Conservation (phyloP, 1,284 basidiomycete species). For the Albatrellus sp. region DNA sequence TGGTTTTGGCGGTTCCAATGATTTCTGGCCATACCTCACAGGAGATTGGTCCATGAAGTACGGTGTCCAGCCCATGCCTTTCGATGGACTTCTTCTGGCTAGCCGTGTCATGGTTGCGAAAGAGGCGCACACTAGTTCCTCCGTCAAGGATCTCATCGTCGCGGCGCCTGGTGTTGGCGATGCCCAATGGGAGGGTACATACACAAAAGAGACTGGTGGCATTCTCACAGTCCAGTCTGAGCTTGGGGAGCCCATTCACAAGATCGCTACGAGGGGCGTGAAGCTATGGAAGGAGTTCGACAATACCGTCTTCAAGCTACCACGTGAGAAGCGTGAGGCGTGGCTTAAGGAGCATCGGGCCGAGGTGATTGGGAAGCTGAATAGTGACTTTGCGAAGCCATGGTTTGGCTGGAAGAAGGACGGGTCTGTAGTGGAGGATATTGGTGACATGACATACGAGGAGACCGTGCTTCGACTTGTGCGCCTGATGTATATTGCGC, state of each 20-base stretch:
- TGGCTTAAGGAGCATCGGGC: constrained; percentile 85
- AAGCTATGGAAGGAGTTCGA: constrained; percentile 99
- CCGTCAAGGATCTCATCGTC: constrained; percentile 95
- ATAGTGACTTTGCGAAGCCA: constrained; percentile 92
- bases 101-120: constrained; percentile 97
- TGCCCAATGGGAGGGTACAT: constrained; percentile 89
- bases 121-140: constrained; percentile 90
- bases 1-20: constrained; percentile 91
- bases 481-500: constrained; percentile 84
- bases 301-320: constrained; percentile 86
- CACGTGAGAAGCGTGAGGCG: constrained; percentile 85
- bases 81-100: constrained; percentile 94
- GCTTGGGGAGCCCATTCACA: constrained; percentile 98
- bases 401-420: constrained; percentile 97
- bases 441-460: constrained; percentile 97
- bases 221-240: constrained; percentile 96
- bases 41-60: constrained; percentile 91
- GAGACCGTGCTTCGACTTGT: constrained; percentile 89
- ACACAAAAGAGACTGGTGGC: constrained; percentile 88
- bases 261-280: constrained; percentile 92
- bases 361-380: constrained; percentile 86
- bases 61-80: constrained; percentile 93
- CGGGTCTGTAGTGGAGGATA: constrained; percentile 71
- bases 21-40: constrained; percentile 94
- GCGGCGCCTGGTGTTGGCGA: constrained; percentile 90